Percentiles rank a stretch among this genome's conserved stretches.
Evolutionary conservation across 176 grass and related monocot species (phyloP).

Genomic region (Lolium multiflorum): DNA sequence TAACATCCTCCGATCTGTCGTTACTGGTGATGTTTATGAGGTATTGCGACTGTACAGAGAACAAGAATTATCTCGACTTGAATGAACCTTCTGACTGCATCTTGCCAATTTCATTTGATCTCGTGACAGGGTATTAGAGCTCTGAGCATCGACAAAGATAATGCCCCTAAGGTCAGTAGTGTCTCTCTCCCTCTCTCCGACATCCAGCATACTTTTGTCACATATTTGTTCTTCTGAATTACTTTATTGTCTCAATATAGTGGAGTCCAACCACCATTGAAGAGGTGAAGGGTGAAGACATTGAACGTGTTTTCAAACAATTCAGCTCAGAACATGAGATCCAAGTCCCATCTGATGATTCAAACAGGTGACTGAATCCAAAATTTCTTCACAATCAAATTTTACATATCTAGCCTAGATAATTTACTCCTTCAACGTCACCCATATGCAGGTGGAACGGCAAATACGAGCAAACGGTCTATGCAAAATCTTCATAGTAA

Average conservation of each 20-base stretch:
- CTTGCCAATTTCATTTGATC: conserved; percentile 34
- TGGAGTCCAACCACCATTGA: conserved; percentile 72
- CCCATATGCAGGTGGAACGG: conserved; percentile 71
- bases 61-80: background rate
- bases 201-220: background rate
- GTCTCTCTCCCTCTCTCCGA: background rate
- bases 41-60: conserved; percentile 33
- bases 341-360: conserved; percentile 64
- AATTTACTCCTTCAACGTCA: background rate
- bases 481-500: conserved; percentile 44
- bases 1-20: conserved; percentile 74
- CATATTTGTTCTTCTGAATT: background rate
- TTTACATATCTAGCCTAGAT: background rate
- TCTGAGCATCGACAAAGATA: conserved; percentile 91
- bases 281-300: conserved; percentile 68
- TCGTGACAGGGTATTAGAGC: conserved; percentile 85
- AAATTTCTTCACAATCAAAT: background rate
- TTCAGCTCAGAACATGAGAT: conserved; percentile 81
- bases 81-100: background rate
- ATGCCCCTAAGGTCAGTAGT: conserved; percentile 75
- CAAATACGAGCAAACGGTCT: conserved; percentile 77
- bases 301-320: conserved; percentile 67
- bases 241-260: conserved; percentile 47
- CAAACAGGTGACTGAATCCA: conserved; percentile 56
- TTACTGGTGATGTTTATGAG: conserved; percentile 86